Evolutionary conservation across 108 stramenopile species (phyloP), one percentile per base, ranked within the genome.

Genomic region (Cyclostephanos tholiformis): DNA sequence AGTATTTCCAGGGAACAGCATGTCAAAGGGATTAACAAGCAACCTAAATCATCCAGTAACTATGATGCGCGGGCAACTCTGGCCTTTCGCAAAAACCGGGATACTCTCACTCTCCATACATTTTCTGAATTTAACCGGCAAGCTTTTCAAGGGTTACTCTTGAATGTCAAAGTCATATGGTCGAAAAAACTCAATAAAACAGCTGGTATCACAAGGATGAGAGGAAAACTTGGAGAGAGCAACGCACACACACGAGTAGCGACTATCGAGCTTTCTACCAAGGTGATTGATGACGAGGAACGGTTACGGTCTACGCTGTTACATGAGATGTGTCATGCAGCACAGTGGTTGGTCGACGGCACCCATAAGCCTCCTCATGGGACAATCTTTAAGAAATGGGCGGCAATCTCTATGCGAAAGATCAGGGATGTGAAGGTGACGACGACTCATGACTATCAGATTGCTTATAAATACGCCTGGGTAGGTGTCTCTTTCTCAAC

Each of bases 311-410:
- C 84, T 6, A 97, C 98, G 0, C 76, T 98, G 16, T 77, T 96
- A 39, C 98, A 98, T 84, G 98, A 98, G 78, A 82, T 97, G 71
- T 96, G 96, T 82, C 98, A 98, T 77, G 96, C 93, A 1, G 98
- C 97, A 11, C 91, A 88, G 0, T 98, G 97, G 97, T 58, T 97
- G 25, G 71, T 97, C 14, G 96, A 98, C 60, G 90, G 86, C 8
- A 82, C 85, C 14, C 65, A 80, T 35, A 94, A 93, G 29, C 97
- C 97, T 19, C 85, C 95, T 14, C 95, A 96, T 82, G 97, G 97
- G 4, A 59, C 38, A 14, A 69, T 67, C 36, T 96, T 96, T 61
- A 83, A 88, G 80, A 89, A 90, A 32, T 98, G 98, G 98, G 97
- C 93, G 11, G 66, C 59, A 55, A 65, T 78, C 20, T 86, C 95